Evolutionary conservation across 805 yeast genomes (phyloP).

Genomic region (Sungouiella blattae): DNA sequence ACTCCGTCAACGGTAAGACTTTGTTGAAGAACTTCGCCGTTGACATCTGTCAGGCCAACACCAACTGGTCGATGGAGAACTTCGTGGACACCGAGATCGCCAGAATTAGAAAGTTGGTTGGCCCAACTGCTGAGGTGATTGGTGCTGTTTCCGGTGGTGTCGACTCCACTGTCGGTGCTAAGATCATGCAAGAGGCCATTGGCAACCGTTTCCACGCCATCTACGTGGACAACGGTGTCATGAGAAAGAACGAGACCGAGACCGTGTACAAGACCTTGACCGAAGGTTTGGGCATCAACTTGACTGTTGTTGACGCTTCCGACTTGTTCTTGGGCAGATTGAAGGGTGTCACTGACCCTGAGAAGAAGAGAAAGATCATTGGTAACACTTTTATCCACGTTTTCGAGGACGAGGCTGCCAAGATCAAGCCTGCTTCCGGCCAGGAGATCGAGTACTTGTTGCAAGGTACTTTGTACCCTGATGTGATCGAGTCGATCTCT

Average conservation of each 20-base stretch:
- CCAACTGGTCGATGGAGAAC: conserved; percentile 98
- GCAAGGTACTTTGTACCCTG: conserved; percentile 98
- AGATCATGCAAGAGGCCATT: conserved; percentile 95
- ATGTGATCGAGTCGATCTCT: conserved; percentile 96
- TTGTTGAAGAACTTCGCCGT: conserved; percentile 91
- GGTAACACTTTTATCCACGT: conserved; percentile 97
- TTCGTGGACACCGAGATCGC: conserved; percentile 95
- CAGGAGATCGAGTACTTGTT: conserved; percentile 87
- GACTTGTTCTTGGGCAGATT: conserved; percentile 83
- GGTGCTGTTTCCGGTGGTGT: conserved; percentile 99
- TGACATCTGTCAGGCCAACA: conserved; percentile 77
- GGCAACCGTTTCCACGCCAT: conserved; percentile 99
- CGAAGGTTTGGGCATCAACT: conserved; percentile 90
- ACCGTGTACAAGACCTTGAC: conserved; percentile 84
- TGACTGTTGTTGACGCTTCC: conserved; percentile 91
- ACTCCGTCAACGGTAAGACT: conserved; percentile 85
- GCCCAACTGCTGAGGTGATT: conserved; percentile 97
- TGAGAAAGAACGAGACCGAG: conserved; percentile 91
- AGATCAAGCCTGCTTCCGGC: conserved; percentile 84
- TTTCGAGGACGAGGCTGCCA: conserved; percentile 92
- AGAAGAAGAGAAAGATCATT: conserved; percentile 96
- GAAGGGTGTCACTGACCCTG: conserved; percentile 96
- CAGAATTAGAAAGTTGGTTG: conserved; percentile 86
- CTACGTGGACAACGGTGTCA: conserved; percentile 95
- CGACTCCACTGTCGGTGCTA: conserved; percentile 98